phyloP scores from a whole-genome alignment of 1,139 yeast genomes.

The Debaryomyces coudertii region DNA sequence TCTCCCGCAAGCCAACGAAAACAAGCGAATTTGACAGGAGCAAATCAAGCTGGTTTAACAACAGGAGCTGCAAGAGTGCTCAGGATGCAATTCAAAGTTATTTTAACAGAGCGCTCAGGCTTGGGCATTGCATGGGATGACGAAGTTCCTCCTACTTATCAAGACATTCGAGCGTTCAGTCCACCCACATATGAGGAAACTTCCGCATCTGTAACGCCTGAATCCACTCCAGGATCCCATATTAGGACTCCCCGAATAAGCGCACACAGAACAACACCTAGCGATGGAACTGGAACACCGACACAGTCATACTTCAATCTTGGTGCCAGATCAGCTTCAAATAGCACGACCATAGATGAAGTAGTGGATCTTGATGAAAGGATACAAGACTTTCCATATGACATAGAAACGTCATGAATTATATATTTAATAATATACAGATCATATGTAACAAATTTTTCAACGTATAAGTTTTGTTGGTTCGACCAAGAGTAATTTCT shows the following conservation, averaged over 20 bases:
- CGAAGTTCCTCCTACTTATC: conserved; percentile 97
- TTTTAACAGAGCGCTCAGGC: conserved; percentile 87
- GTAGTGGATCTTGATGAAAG: conserved; percentile 37
- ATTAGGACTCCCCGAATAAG: conserved; percentile 18
- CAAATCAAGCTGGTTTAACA: conserved; percentile 62
- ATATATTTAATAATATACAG: not conserved
- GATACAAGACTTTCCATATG: conserved; percentile 37
- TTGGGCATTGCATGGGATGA: conserved; percentile 98
- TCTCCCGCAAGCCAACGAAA: conserved; percentile 8
- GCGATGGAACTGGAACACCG: conserved; percentile 52
- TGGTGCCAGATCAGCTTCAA: conserved; percentile 19
- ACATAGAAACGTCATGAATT: not conserved
- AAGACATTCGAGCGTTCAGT: conserved; percentile 75
- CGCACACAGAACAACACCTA: conserved; percentile 34
- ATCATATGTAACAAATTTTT: not conserved
- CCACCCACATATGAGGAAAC: conserved; percentile 76
- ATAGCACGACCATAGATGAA: conserved; percentile 26
- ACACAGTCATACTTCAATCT: conserved; percentile 25
- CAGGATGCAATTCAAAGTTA: conserved; percentile 88
- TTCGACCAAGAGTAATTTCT: not conserved
- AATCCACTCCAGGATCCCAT: conserved; percentile 21
- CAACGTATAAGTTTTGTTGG: not conserved
- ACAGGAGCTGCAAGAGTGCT: conserved; percentile 95
- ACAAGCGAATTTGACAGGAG: conserved; percentile 10
- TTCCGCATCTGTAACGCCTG: conserved; percentile 27